Conservation (phyloP, 495 filamentous ascomycete species). For the Margaritispora aquatica region DNA sequence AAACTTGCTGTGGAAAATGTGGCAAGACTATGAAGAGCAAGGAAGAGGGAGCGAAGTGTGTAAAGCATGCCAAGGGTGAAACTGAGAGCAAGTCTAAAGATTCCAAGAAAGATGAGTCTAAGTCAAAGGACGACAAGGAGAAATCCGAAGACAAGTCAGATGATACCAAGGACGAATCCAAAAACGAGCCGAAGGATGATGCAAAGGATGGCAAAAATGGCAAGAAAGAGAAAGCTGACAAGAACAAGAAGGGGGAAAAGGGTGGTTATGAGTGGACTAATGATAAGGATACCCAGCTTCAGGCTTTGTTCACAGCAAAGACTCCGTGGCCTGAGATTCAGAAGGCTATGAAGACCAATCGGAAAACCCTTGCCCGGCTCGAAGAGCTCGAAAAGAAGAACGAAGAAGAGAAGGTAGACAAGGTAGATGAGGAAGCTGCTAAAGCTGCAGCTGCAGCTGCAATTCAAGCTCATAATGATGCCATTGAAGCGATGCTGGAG, state of each 20-base stretch:
- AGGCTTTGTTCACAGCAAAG: neutral
- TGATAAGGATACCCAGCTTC: neutral
- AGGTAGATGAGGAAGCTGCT: too few relatives aligned
- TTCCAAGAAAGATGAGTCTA: constrained; percentile 1
- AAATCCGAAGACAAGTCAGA: neutral
- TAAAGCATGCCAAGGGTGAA: neutral
- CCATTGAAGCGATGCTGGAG: neutral
- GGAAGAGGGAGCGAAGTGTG: neutral
- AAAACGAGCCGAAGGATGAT: neutral
- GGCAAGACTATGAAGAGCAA: neutral
- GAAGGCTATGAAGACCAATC: neutral
- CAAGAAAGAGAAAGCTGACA: neutral
- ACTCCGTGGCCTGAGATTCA: neutral
- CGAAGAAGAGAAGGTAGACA: neutral
- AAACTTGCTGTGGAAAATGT: neutral
- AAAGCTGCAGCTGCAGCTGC: neutral
- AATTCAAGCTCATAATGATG: neutral
- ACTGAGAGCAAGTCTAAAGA: neutral
- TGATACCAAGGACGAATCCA: neutral
- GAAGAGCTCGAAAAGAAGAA: neutral
- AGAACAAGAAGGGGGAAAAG: neutral
- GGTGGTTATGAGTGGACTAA: neutral
- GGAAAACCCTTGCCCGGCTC: neutral
- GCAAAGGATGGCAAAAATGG: neutral
- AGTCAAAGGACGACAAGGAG: neutral